Evolutionary conservation across 129 eudicot species (phyloP).

Genomic region (Artemisia tridentata): DNA sequence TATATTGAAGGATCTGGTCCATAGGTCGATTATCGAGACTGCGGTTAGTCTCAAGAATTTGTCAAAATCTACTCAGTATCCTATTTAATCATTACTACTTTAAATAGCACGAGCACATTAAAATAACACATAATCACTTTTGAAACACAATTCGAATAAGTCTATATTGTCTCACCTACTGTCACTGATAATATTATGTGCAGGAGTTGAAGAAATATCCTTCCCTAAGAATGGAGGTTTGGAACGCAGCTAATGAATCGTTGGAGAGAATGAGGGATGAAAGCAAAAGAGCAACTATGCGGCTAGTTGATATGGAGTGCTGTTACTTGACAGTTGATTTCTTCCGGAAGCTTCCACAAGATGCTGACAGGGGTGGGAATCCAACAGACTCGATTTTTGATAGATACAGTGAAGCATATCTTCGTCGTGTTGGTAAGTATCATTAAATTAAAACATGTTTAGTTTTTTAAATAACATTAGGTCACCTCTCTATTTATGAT

Average conservation of each 20-base stretch:
- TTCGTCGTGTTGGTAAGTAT: conserved; percentile 10
- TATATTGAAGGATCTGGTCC: conserved; percentile 8
- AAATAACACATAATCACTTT: too few species aligned
- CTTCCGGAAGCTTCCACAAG: conserved; percentile 14
- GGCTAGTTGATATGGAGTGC: conserved; percentile 8
- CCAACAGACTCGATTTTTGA: conserved; percentile 7
- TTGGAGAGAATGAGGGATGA: conserved; percentile 4
- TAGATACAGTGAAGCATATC: conserved; percentile 11
- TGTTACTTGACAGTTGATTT: conserved; percentile 14
- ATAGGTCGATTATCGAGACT: neutral
- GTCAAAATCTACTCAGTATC: too few species aligned
- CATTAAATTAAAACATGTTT: neutral
- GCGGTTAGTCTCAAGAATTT: neutral
- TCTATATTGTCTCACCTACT: neutral
- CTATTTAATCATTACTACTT: too few species aligned
- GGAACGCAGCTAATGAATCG: neutral
- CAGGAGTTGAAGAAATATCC: conserved; percentile 2
- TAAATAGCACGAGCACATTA: too few species aligned
- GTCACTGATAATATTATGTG: neutral
- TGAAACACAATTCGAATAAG: too few species aligned
- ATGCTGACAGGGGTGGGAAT: conserved; percentile 4
- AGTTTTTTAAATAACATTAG: neutral
- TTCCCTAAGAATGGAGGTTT: conserved; percentile 11
- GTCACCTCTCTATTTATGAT: neutral
- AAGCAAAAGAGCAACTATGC: conserved; percentile 10